Percentiles rank a stretch among this genome's conserved stretches.
phyloP scores from a whole-genome alignment of 768 basidiomycete genomes.

The Amanita subjunquillea region DNA sequence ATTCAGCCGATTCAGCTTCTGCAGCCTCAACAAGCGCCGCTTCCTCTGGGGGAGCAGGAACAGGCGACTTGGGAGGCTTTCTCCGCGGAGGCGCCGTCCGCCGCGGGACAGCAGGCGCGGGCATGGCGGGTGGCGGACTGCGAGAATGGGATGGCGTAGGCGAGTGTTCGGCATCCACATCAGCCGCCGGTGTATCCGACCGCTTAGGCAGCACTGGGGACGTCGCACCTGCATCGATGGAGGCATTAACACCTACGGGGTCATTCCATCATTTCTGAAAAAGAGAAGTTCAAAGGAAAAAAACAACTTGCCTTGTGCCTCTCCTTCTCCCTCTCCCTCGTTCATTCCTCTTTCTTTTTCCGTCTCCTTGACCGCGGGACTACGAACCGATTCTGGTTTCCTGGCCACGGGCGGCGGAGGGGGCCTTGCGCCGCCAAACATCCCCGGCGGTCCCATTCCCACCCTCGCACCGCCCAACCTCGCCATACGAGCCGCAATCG shows the following conservation, averaged over 20 bases:
- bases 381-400: conserved; percentile 12
- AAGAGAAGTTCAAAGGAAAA: not conserved
- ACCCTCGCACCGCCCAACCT: conserved; percentile 78
- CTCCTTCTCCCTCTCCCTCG: not conserved
- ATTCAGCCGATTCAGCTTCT: not conserved
- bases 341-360: not conserved
- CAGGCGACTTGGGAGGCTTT: conserved; percentile 43
- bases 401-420: conserved; percentile 22
- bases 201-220: not conserved
- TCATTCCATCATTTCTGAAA: not conserved
- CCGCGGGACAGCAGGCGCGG: conserved; percentile 63
- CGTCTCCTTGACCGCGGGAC: conserved; percentile 3
- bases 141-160: conserved; percentile 14
- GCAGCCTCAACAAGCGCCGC: conserved; percentile 7
- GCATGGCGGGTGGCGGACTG: conserved; percentile 46
- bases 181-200: not conserved
- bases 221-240: too few species aligned
- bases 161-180: not conserved
- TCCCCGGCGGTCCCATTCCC: conserved; percentile 62
- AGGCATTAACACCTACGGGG: too few species aligned
- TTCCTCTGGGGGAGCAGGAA: conserved; percentile 8
- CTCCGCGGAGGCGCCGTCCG: conserved; percentile 68
- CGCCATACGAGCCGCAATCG: conserved; percentile 90
- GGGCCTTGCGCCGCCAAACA: conserved; percentile 36
- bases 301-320: not conserved